Conservation (phyloP, 345 rosid species). For the Corchorus olitorius region DNA sequence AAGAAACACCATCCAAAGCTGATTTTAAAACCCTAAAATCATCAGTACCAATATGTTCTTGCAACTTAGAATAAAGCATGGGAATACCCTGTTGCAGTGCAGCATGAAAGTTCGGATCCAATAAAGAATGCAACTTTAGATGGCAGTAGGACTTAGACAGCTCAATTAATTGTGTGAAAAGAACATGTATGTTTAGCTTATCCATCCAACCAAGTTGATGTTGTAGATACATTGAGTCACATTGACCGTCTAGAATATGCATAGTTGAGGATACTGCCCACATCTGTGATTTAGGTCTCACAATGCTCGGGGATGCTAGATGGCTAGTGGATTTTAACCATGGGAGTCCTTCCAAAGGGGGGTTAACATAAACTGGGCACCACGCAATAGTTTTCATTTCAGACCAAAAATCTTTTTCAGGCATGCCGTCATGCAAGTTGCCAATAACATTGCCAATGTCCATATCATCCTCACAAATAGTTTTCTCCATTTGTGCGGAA, state of each 20-base stretch:
- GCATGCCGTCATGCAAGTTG: conserved; percentile 49
- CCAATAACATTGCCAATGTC: conserved; percentile 48
- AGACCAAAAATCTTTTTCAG: conserved; percentile 87
- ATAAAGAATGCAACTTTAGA: conserved; percentile 48
- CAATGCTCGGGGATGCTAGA: conserved; percentile 69
- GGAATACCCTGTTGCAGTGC: conserved; percentile 67
- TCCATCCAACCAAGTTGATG: conserved; percentile 88
- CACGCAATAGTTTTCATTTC: conserved; percentile 74
- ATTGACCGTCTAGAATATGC: conserved; percentile 80
- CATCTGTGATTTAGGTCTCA: conserved; percentile 89
- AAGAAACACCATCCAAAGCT: conserved; percentile 68
- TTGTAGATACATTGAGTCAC: conserved; percentile 57
- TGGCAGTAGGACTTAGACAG: conserved; percentile 67
- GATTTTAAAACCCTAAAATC: conserved; percentile 61
- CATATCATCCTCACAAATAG: conserved; percentile 36
- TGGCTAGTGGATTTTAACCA: conserved; percentile 66
- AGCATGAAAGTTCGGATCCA: conserved; percentile 52
- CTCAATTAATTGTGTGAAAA: conserved; percentile 69
- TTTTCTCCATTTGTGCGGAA: conserved; percentile 32
- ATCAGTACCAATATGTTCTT: conserved; percentile 59
- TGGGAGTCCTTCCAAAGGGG: conserved; percentile 79
- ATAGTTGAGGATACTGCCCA: conserved; percentile 71
- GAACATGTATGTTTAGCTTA: conserved; percentile 46
- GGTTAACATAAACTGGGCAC: conserved; percentile 78
- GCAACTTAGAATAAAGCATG: conserved; percentile 62